These are phyloP conservation scores for Blastobotrys illinoisensis DNA, from an alignment of 1,139 yeast species.

Conservation along the genomic window DNA sequence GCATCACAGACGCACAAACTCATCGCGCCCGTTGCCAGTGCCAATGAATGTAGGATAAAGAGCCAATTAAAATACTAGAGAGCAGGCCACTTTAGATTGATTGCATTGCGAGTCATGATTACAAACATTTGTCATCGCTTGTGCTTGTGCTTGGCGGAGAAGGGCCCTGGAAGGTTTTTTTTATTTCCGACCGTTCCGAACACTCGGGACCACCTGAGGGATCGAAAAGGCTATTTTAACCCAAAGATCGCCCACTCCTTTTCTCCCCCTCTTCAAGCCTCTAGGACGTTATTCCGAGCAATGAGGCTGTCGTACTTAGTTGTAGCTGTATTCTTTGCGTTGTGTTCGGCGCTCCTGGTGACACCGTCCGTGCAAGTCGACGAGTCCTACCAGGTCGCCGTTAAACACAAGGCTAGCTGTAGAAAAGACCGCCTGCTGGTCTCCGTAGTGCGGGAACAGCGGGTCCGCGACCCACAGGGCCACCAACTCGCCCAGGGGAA, in stretches of 20 bases:
- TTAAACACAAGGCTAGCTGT: not conserved
- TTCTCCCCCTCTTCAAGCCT: not conserved
- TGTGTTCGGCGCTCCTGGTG: not conserved
- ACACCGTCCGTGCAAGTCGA: not conserved
- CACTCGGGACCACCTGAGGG: not conserved
- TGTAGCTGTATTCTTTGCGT: not conserved
- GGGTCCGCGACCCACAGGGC: slow-evolving; percentile 5
- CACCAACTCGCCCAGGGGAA: slow-evolving; percentile 15
- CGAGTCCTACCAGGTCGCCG: not conserved
- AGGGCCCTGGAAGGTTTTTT: too few species aligned
- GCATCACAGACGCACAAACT: not conserved
- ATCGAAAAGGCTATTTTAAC: not conserved
- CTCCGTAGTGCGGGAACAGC: not conserved
- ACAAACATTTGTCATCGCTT: not conserved
- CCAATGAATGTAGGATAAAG: not conserved
- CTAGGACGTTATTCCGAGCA: not conserved
- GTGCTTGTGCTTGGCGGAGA: not conserved
- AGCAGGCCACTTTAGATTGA: not conserved
- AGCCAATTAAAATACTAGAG: too few species aligned
- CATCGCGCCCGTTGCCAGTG: not conserved
- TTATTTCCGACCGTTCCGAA: not conserved
- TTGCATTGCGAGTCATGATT: not conserved
- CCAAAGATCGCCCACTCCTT: not conserved
- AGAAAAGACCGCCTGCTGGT: not conserved
- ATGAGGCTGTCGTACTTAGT: not conserved